Evolutionary conservation across 2,329 filamentous ascomycete genomes (phyloP), one percentile per base, ranked within the genome.

Genomic region (Albifimbria verrucaria): DNA sequence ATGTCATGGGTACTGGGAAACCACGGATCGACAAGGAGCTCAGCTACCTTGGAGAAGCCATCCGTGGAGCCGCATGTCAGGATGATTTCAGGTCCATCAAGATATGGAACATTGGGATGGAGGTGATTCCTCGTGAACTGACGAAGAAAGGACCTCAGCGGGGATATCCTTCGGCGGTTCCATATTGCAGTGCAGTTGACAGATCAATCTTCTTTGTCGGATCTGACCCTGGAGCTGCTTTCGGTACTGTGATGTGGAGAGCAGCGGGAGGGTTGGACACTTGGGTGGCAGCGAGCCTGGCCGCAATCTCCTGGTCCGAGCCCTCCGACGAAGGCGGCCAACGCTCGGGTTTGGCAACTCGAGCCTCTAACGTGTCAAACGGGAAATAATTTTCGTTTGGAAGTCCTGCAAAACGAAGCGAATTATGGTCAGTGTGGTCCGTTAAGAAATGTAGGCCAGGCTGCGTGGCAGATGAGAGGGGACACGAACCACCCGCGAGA

Each of bases 331-430:
- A 86, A 1, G 88, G 88, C 28, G 81, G 78, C 79, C 89, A 94
- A 69, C 92, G 83, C 58, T 88, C 77, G 7, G 90, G 86, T 56
- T 83, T 81, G 26, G 90, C 90, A 56, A 88, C 83, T 59, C 88
- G 85, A 41, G 92, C 90, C 71, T 96, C 90, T 57, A 97, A 83
- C 1, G 91, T 94, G 63, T 97, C 92, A 71, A 89, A 96, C 9
- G 92, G 92, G 65, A 97, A 97, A 73, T 90, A 90, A 53, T 81
- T 81, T 39, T 87, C 78, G 69, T 94, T 87, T 17, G 92, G 92
- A 21, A 96, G 81, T 55, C 90, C 90, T 92, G 57, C 3, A 25
- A 20, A 22, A 6, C 18, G 9, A 21, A 18, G 20, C 6, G 43
- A n/a, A n/a, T 39, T n/a, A 39, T 12, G 11, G 25, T 48, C 25